Conservation (phyloP, 768 basidiomycete species). For the Pisolithus albus region DNA sequence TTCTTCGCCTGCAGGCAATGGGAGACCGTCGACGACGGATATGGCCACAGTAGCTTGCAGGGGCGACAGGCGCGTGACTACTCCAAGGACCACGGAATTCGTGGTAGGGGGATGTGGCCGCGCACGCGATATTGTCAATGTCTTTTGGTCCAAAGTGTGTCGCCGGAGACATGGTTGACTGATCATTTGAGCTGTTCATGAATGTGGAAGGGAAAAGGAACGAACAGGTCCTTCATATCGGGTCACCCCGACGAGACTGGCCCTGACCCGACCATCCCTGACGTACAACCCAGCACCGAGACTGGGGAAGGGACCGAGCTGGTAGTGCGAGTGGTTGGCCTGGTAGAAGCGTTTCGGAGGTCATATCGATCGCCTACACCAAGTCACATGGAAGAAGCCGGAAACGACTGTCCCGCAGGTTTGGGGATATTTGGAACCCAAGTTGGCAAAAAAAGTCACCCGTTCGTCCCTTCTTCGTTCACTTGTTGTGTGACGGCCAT, state of each 20-base stretch:
- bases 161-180: neutral
- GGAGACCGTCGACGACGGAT: conserved; percentile 79
- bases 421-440: conserved; percentile 27
- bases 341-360: conserved; percentile 47
- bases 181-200: conserved; percentile 13
- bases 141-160: conserved; percentile 33
- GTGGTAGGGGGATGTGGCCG: conserved; percentile 70
- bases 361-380: conserved; percentile 15
- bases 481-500: conserved; percentile 31
- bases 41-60: conserved; percentile 79
- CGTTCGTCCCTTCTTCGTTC: conserved; percentile 16
- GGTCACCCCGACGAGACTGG: conserved; percentile 65
- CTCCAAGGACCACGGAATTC: conserved; percentile 75
- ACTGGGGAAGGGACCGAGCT: conserved; percentile 46
- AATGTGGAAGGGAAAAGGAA: conserved; percentile 26
- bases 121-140: conserved; percentile 53
- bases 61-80: conserved; percentile 76
- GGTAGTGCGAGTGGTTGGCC: conserved; percentile 69
- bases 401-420: conserved; percentile 15
- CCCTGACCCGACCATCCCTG: conserved; percentile 56
- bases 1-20: conserved; percentile 77
- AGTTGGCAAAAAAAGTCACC: conserved; percentile 16
- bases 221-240: conserved; percentile 60
- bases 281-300: conserved; percentile 63
- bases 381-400: conserved; percentile 7